Conservation (phyloP, 768 basidiomycete genomes). For the Lyophyllum shimeji region DNA sequence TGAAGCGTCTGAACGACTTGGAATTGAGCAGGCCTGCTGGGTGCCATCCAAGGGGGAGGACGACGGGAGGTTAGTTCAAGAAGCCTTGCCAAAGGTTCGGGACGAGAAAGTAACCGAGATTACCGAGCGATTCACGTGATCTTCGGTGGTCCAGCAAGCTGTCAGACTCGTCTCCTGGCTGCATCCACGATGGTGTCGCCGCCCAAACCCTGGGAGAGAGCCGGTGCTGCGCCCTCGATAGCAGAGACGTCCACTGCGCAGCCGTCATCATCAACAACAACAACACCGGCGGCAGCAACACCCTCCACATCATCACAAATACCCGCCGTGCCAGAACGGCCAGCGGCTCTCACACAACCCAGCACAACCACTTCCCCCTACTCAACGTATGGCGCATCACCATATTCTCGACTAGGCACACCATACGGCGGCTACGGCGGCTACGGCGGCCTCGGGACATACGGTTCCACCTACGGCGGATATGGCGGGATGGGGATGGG, state of each 20-base stretch:
- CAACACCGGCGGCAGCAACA: slow-evolving; percentile 24
- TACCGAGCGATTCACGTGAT: slow-evolving; percentile 10
- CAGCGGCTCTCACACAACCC: slow-evolving; percentile 48
- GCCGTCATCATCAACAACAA: slow-evolving; percentile 26
- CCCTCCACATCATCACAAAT: slow-evolving; percentile 26
- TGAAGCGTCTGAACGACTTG: too few relatives aligned
- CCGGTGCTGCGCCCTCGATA: slow-evolving; percentile 38
- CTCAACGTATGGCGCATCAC: slow-evolving; percentile 36
- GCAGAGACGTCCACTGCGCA: slow-evolving; percentile 21
- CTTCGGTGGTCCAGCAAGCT: not conserved
- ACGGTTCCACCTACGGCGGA: slow-evolving; percentile 22
- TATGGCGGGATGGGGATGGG: slow-evolving; percentile 34
- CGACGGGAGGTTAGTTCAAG: not conserved
- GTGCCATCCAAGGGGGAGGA: not conserved
- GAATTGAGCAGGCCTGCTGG: too few relatives aligned
- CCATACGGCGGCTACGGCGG: slow-evolving; percentile 31
- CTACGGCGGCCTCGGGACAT: slow-evolving; percentile 30
- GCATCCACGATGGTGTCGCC: slow-evolving; percentile 66
- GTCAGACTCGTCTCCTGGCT: not conserved
- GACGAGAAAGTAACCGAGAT: not conserved
- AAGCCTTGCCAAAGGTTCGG: not conserved
- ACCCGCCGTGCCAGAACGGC: slow-evolving; percentile 59
- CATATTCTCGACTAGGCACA: slow-evolving; percentile 44
- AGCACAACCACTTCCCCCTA: slow-evolving; percentile 43
- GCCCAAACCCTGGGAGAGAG: slow-evolving; percentile 88